Evolutionary conservation across 2,329 filamentous ascomycete genomes (phyloP).

Genomic region (Talaromyces sp.): DNA sequence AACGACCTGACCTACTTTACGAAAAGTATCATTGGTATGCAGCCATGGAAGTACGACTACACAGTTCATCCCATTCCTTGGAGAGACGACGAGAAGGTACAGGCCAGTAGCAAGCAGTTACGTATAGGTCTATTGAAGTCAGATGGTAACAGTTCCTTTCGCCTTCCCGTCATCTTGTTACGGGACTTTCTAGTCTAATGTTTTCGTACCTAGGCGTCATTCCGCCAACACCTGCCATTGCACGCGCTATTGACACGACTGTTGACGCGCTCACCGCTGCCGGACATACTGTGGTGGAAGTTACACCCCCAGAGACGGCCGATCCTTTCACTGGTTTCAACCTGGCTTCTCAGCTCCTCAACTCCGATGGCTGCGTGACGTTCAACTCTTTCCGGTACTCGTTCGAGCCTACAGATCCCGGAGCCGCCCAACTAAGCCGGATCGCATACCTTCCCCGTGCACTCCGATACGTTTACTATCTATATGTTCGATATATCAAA

Average conservation of each 20-base stretch:
- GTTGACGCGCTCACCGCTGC: conserved; percentile 62
- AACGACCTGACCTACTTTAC: conserved; percentile 82
- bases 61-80: conserved; percentile 80
- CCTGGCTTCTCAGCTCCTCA: conserved; percentile 74
- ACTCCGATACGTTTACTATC: conserved; percentile 78
- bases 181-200: background rate
- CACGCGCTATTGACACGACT: conserved; percentile 66
- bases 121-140: conserved; percentile 71
- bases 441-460: conserved; percentile 69
- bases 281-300: conserved; percentile 68
- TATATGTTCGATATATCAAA: conserved; percentile 80
- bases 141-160: conserved; percentile 47
- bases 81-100: conserved; percentile 57
- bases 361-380: conserved; percentile 75
- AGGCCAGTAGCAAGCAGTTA: conserved; percentile 59
- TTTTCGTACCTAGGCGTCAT: conserved; percentile 58
- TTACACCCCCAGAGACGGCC: conserved; percentile 64
- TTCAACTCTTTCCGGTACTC: conserved; percentile 71
- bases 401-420: conserved; percentile 74
- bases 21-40: conserved; percentile 68
- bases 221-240: conserved; percentile 78
- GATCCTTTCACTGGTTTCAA: conserved; percentile 71
- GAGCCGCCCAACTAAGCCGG: conserved; percentile 67
- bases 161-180: background rate
- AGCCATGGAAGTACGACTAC: conserved; percentile 85